A percentile compares a stretch with the other conserved stretches of the same genome.
These are phyloP conservation scores for Annulohypoxylon nitens DNA, from an alignment of 495 filamentous ascomycete genomes.

Conservation along the genomic window DNA sequence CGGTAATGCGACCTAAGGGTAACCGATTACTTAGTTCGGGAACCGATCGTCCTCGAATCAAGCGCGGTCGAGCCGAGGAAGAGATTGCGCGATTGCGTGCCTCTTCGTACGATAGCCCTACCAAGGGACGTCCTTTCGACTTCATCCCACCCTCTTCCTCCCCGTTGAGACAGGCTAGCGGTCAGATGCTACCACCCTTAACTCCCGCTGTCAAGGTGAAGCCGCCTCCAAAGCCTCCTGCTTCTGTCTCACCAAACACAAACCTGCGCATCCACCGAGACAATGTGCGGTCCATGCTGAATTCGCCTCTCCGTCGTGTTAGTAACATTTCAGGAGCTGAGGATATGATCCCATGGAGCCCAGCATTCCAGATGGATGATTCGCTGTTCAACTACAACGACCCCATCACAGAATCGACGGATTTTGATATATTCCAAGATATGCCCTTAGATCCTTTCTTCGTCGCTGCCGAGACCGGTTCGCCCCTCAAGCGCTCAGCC, in stretches of 20 bases:
- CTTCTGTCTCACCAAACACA: conserved; percentile 92
- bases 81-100: conserved; percentile 94
- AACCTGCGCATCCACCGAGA: conserved; percentile 94
- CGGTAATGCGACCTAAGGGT: conserved; percentile 77
- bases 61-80: conserved; percentile 89
- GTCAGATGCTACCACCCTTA: conserved; percentile 80
- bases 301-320: conserved; percentile 83
- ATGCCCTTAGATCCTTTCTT: conserved; percentile 60
- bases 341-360: conserved; percentile 78
- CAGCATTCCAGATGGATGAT: conserved; percentile 75
- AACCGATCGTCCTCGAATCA: conserved; percentile 80
- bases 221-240: conserved; percentile 81
- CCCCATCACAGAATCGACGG: conserved; percentile 64
- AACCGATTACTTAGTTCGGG: conserved; percentile 77
- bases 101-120: conserved; percentile 93
- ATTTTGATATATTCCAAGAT: conserved; percentile 83
- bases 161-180: conserved; percentile 69
- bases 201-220: conserved; percentile 91
- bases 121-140: conserved; percentile 67
- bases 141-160: conserved; percentile 64
- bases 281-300: conserved; percentile 86
- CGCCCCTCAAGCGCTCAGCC: conserved; percentile 79
- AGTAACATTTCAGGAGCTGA: conserved; percentile 59
- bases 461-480: conserved; percentile 70
- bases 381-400: conserved; percentile 58